Base-by-base conservation (phyloP, 495 filamentous ascomycete species). In the Aspergillus nidulans region DNA sequence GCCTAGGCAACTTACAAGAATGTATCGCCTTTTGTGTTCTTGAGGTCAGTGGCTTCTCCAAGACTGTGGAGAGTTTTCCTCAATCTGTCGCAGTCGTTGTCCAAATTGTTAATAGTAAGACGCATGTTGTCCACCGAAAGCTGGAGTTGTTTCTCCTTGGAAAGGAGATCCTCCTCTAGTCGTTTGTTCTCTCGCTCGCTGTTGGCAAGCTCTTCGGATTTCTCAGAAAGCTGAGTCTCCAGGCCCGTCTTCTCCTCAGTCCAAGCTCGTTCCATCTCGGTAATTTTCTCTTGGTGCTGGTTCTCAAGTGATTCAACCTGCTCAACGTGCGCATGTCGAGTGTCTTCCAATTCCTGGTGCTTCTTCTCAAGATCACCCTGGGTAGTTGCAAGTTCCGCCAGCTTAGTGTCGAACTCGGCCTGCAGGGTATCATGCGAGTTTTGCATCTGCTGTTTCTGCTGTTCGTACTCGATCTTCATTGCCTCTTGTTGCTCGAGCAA, bases 1-100 rank as follows among this genome's bases (percentile, higher is more conserved):
- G 61, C 60, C 55, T 56, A 62, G 67, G 63, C 62, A 63, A 81
- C 82, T 83, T 79, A 84, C 81, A 83, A 85, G 71, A 80, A 85
- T 66, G 72, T 67, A 66, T 84, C 81, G 54, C 79, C 81, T 60
- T 81, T 82, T 41, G 70, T 70, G 54, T 74, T 79, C 62, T 80
- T 81, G 40, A 84, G 74, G 62, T 85, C 83, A 49, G 76, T 79
- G 40, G 79, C 76, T 59, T 85, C 81, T 34, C 81, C 81, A 39
- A 84, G 77, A 43, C 75, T 79, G 55, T 79, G 75, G 4, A 83
- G 68, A 42, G 82, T 76, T 66, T 81, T 83, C 53, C 78, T 74
- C 59, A 86, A 61, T 40, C 77, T 79, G 38, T 72, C 77, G 57
- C 82, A 82, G 56, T 86, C 83, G 10, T 68, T 66, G 34, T 76